Evolutionary conservation across 352 stramenopile species (phyloP), one percentile per base, ranked within the genome.

Genomic region (Globisporangium ultimum): DNA sequence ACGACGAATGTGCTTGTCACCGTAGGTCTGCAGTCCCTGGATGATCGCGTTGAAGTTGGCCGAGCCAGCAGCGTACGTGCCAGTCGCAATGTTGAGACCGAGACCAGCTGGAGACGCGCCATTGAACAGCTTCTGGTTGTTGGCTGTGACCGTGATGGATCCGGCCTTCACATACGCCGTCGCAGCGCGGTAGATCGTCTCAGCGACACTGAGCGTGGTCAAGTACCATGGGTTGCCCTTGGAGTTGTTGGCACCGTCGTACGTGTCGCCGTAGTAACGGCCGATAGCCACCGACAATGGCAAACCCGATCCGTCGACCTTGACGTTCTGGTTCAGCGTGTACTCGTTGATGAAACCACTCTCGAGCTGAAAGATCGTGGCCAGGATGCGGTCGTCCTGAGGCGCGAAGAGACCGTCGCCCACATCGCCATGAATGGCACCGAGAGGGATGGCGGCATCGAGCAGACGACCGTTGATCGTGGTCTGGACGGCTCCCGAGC

Each of bases 181-280:
- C 5, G 63, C 63, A 2, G 58, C 58, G 14, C 57, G 57, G 57
- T 6, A 32, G 24, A 32, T 5, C 2, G 24, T 32, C 24, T 32
- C 24, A 5, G 24, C 24, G 24, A 32, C 24, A 32, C 24, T 32
- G 24, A 61, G 17, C 34, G 63, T 70, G 6, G 28, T 47, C 9
- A 66, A 21, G 58, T 66, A 70, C 63, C 58, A 70, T 22, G 60
- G 60, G 64, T 71, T 71, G n/a, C 59, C 64, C 51, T 64, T 17
- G 18, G 52, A 58, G 24, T 36, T 64, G 55, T 47, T 43, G 14
- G 65, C 53, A n/a, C 61, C 61, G 40, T 63, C 61, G 59, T 71
- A 68, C 8, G 20, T 41, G 38, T 68, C 63, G 41, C 63, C 63
- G 49, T 63, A 70, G 61, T 72, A 68, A 34, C 65, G 65, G 32